Base-by-base conservation (phyloP, 768 basidiomycete species). In the Lyophyllum decastes region DNA sequence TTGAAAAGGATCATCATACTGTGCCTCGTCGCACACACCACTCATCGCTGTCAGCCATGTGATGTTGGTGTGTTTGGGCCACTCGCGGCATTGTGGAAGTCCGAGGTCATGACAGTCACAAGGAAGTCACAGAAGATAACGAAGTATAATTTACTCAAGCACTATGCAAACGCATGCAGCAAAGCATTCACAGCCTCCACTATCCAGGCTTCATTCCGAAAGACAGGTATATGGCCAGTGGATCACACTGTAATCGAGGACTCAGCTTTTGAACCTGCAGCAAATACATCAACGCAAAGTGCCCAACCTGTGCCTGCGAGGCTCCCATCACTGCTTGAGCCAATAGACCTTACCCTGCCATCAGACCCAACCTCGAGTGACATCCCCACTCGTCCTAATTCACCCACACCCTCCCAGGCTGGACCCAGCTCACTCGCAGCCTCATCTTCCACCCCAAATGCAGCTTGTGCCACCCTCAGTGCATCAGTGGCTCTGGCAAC, bases 11-110 rank as follows among this genome's bases (percentile, higher is more conserved):
- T 77, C 45, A 64, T 73, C 41, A 58, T 77, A 41, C 30, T 76
- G 21, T 78, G 76, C 46, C 66, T 76, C 27, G 68, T 71, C 5
- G 62, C 72, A 11, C 76, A 77, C 51, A 75, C 72, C 2, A 77
- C 73, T 14, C 76, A 77, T 60, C 57, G 48, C n/a, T 59, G 71
- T 2, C 73, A 78, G 55, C 72, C 74, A 6, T 70, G 66, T 41
- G 68, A 78, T 63, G 72, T 76, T 35, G 67, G 70, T 21, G 68
- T 74, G 14, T 78, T 78, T 60, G 69, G 74, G 2, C 75, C 75
- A 12, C 67, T 78, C 8, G 64, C 67, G 40, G 33, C 46, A 0
- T 27, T 57, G 25, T 76, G 74, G 74, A 70, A 70, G 49, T 33
- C 61, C n/a, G 41, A 63, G 46, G 69, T 74, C 9, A 70, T 46